Evolutionary conservation across 495 filamentous ascomycete genomes (phyloP).

Genomic region (Tuber melanosporum): DNA sequence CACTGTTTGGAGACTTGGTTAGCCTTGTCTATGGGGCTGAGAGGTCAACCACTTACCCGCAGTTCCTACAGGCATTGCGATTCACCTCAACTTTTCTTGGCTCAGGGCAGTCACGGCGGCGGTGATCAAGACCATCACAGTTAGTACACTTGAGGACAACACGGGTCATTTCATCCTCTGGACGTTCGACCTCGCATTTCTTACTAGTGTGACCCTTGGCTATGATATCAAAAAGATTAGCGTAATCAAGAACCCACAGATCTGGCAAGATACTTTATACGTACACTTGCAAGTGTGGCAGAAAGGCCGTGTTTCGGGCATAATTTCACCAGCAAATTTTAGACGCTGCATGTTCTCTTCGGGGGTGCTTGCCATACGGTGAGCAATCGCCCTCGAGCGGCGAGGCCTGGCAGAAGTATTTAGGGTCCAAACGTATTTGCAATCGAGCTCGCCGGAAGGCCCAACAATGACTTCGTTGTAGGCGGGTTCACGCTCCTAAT

Average conservation of each 20-base stretch:
- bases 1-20: conserved; percentile 34
- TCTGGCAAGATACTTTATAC: conserved; percentile 9
- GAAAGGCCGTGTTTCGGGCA: conserved; percentile 53
- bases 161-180: conserved; percentile 68
- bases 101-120: conserved; percentile 60
- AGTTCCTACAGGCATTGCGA: conserved; percentile 66
- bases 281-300: conserved; percentile 57
- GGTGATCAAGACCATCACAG: conserved; percentile 63
- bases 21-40: conserved; percentile 9
- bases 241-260: not conserved
- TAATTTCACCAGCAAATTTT: conserved; percentile 53
- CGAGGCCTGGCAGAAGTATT: conserved; percentile 58
- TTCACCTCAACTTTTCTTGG: conserved; percentile 21
- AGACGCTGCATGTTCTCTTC: conserved; percentile 61
- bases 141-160: conserved; percentile 67
- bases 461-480: conserved; percentile 69
- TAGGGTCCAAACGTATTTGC: conserved; percentile 67
- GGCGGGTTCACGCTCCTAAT: conserved; percentile 52
- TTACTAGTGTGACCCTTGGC: conserved; percentile 35
- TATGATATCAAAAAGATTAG: conserved; percentile 17
- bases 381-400: conserved; percentile 53
- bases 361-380: conserved; percentile 50
- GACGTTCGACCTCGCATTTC: conserved; percentile 49
- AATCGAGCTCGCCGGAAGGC: conserved; percentile 70
- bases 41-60: conserved; percentile 52